Percentiles rank a stretch among this genome's conserved stretches.
phyloP scores from a whole-genome alignment of 2,329 filamentous ascomycete genomes.

The Neoascochyta sp. region DNA sequence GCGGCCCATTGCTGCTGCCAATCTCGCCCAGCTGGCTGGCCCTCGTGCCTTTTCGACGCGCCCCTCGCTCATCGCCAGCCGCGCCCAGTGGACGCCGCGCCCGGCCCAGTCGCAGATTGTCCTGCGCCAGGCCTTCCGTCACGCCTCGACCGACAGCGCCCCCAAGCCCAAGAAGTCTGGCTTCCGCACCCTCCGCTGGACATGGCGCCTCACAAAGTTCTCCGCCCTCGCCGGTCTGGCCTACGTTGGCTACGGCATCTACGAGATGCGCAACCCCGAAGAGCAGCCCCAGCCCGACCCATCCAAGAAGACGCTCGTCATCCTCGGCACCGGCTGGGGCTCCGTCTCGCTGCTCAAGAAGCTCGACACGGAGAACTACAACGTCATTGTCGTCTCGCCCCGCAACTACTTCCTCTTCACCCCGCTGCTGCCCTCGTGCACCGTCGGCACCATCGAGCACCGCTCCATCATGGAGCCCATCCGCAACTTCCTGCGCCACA shows the following conservation, averaged over 20 bases:
- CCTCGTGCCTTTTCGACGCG: slow-evolving; percentile 36
- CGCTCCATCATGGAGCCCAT: slow-evolving; percentile 99
- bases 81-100: slow-evolving; percentile 34
- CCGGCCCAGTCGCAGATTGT: slow-evolving; percentile 33
- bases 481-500: slow-evolving; percentile 90
- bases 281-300: slow-evolving; percentile 79
- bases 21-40: slow-evolving; percentile 29
- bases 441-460: slow-evolving; percentile 95
- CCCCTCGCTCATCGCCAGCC: slow-evolving; percentile 33
- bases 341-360: slow-evolving; percentile 97
- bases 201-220: slow-evolving; percentile 79
- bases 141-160: slow-evolving; percentile 30
- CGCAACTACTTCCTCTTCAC: slow-evolving; percentile 99
- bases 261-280: slow-evolving; percentile 72
- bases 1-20: slow-evolving; percentile 35
- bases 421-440: slow-evolving; percentile 92
- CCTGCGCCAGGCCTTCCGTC: slow-evolving; percentile 36
- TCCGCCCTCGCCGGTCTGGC: slow-evolving; percentile 65
- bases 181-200: slow-evolving; percentile 71
- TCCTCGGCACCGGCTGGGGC: slow-evolving; percentile 94
- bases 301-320: slow-evolving; percentile 91
- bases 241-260: slow-evolving; percentile 77
- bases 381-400: slow-evolving; percentile 94
- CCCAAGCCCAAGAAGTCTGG: slow-evolving; percentile 37
- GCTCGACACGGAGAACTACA: slow-evolving; percentile 98